phyloP scores from a whole-genome alignment of 1,139 yeast species.

The Tardiomyces depauwii region DNA sequence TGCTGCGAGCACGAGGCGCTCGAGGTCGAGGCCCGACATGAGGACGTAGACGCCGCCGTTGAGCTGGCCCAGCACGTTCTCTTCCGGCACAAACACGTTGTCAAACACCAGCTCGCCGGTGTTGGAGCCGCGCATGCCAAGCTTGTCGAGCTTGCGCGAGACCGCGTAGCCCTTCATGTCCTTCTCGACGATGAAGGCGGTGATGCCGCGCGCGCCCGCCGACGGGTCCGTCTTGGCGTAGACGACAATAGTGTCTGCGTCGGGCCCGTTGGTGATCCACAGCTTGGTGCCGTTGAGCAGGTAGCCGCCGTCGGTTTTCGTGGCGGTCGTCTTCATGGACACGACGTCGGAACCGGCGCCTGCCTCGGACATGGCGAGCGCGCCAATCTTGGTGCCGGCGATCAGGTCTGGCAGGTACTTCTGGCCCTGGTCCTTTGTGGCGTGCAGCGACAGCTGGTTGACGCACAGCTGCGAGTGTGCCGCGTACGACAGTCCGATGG shows the following conservation, averaged over 20 bases:
- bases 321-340: constrained; percentile 26
- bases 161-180: constrained; percentile 22
- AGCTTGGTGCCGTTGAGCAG: constrained; percentile 31
- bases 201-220: constrained; percentile 24
- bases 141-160: constrained; percentile 23
- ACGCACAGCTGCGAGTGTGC: constrained; percentile 27
- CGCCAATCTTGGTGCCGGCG: constrained; percentile 22
- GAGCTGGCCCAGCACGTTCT: constrained; percentile 21
- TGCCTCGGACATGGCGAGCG: constrained; percentile 27
- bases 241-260: constrained; percentile 23
- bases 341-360: constrained; percentile 20
- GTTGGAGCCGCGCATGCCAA: constrained; percentile 26
- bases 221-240: constrained; percentile 26
- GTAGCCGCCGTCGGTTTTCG: constrained; percentile 27
- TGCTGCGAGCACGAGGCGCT: constrained; percentile 24
- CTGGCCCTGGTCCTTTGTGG: constrained; percentile 19
- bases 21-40: constrained; percentile 24
- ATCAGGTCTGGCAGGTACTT: constrained; percentile 23
- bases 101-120: constrained; percentile 22
- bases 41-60: constrained; percentile 24
- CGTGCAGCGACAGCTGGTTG: constrained; percentile 23
- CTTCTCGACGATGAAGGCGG: constrained; percentile 24
- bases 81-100: constrained; percentile 24
- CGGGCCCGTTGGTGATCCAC: constrained; percentile 31
- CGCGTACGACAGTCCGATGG: constrained; percentile 25